These are phyloP conservation scores for Syncephalis fuscata DNA, from an alignment of 371 early-diverging fungal species.

Conservation along the genomic window DNA sequence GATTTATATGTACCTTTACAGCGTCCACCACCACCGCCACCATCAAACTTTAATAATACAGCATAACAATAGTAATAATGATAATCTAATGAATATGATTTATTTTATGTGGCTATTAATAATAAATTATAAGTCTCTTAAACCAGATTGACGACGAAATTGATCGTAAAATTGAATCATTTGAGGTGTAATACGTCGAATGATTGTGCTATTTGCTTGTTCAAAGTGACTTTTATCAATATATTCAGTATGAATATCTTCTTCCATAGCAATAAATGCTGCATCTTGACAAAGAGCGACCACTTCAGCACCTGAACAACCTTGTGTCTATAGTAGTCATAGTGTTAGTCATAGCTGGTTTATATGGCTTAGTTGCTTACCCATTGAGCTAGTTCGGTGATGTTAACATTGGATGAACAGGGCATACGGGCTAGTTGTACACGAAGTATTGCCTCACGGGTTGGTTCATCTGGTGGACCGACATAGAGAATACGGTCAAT, in stretches of 20 bases:
- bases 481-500: slow-evolving; percentile 93
- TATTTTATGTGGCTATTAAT: too few species aligned
- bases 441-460: slow-evolving; percentile 68
- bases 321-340: slow-evolving; percentile 41
- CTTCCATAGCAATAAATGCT: slow-evolving; percentile 80
- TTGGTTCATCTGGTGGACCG: slow-evolving; percentile 64
- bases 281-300: slow-evolving; percentile 91
- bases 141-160: slow-evolving; percentile 33
- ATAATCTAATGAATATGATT: too few species aligned
- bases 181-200: slow-evolving; percentile 71
- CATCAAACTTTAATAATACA: too few species aligned
- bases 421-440: slow-evolving; percentile 57
- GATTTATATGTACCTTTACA: too few species aligned
- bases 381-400: slow-evolving; percentile 33
- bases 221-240: slow-evolving; percentile 54
- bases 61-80: too few species aligned
- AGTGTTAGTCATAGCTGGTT: neutral
- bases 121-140: too few species aligned
- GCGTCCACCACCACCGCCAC: too few species aligned
- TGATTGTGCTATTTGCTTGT: slow-evolving; percentile 33
- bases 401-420: slow-evolving; percentile 33
- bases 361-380: slow-evolving; percentile 12
- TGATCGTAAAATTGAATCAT: slow-evolving; percentile 79
- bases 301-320: slow-evolving; percentile 91
- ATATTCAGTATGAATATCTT: slow-evolving; percentile 43